These are phyloP conservation scores for Hypoxylon sp. DNA, from an alignment of 2,329 filamentous ascomycete genomes.

Conservation along the genomic window DNA sequence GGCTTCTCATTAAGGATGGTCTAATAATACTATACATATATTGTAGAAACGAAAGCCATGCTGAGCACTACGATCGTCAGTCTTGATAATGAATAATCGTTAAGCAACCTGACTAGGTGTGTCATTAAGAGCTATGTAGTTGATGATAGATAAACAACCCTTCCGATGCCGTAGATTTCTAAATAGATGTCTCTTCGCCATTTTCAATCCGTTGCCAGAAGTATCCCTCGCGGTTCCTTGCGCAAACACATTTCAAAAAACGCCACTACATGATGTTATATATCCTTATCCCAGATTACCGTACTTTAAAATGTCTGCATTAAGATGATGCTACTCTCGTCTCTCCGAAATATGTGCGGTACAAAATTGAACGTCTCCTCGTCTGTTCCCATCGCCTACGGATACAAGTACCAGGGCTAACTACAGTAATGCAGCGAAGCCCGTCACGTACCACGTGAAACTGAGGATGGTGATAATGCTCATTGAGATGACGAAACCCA, in stretches of 20 bases:
- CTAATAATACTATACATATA: slow-evolving; percentile 43
- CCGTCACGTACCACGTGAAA: slow-evolving; percentile 76
- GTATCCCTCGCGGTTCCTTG: slow-evolving; percentile 13
- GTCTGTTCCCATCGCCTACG: not conserved
- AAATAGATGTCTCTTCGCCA: slow-evolving; percentile 34
- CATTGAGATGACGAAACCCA: slow-evolving; percentile 69
- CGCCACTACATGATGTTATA: slow-evolving; percentile 42
- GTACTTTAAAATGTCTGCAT: slow-evolving; percentile 33
- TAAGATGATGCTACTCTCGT: slow-evolving; percentile 34
- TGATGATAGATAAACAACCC: slow-evolving; percentile 34
- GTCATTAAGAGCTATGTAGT: slow-evolving; percentile 49
- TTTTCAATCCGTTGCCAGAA: slow-evolving; percentile 41
- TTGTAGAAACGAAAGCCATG: slow-evolving; percentile 21
- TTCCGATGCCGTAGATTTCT: slow-evolving; percentile 40
- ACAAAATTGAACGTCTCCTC: slow-evolving; percentile 30
- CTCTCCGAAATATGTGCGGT: slow-evolving; percentile 44
- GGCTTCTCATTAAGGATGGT: slow-evolving; percentile 77
- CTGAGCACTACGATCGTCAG: slow-evolving; percentile 41
- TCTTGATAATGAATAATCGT: slow-evolving; percentile 21
- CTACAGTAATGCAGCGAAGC: slow-evolving; percentile 59
- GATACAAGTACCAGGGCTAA: not conserved
- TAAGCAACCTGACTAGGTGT: slow-evolving; percentile 35
- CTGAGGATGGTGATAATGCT: slow-evolving; percentile 69
- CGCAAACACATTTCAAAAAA: slow-evolving; percentile 31
- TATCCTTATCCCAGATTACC: slow-evolving; percentile 39